Base-by-base conservation (phyloP, 2,329 filamentous ascomycete species). In the Penicillium sp. region DNA sequence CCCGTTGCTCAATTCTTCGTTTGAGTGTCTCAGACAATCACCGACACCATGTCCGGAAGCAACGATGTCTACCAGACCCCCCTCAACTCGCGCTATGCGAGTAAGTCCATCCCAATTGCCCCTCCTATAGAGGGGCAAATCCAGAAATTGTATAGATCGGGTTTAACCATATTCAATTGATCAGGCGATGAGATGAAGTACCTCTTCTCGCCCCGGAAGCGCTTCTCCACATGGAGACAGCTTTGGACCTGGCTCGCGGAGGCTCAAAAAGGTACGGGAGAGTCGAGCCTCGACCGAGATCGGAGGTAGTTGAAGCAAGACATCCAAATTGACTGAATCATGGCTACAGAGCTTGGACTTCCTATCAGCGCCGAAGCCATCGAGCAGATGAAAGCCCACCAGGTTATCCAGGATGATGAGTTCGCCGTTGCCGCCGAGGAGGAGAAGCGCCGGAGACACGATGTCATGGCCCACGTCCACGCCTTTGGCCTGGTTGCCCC, bases 201-300 rank as follows among this genome's bases (percentile, higher is more conserved):
- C 62, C 84, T 96, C 59, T 97, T 96, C 80, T 88, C 86, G 65
- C 85, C 87, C 57, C 85, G 90, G 42, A 87, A 85, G 52, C 83
- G 91, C 31, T 85, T 87, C 73, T 87, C 85, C 40, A 91, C 86
- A 53, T 95, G 91, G 91, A 85, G 92, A 61, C 82, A 89, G 72
- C 84, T 96, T 18, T 97, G 92, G 92, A 79, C 93, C 43, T 86
- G 82, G 76, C 87, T 96, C 11, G 92, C 92, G 24, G 88, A 96
- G 79, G 81, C 83, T 10, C 88, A 96, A 79, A 87, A 86, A 72
- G 71, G 71, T 74, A 70, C 56, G 60, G 43, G 53, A 58, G 26
- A 45, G 44, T 55, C 37, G 48, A 43, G 52, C 50, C 26, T 42
- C 29, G 42, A 50, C 59, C 58, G 56, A 61, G 51, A 57, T 59